Conservation (phyloP, 148 eudicot species). For the Chenopodium berlandieri region DNA sequence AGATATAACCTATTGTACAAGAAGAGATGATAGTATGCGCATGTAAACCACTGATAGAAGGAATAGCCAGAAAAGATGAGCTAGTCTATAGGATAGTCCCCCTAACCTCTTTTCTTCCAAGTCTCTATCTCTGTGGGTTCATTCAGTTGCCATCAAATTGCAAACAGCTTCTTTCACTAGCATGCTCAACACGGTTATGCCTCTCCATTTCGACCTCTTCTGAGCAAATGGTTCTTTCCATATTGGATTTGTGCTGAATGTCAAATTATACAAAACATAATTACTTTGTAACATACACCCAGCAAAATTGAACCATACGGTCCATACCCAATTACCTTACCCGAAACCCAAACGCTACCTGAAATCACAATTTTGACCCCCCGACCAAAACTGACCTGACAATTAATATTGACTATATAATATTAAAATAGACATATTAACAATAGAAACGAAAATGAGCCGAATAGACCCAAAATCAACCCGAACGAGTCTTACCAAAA, state of each 20-base stretch:
- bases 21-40: neutral
- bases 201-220: neutral
- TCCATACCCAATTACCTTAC: no score
- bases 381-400: no score
- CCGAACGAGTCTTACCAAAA: no score
- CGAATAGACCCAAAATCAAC: no score
- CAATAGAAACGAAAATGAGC: no score
- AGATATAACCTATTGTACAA: neutral
- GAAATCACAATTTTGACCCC: no score
- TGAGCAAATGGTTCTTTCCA: neutral
- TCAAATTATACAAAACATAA: neutral
- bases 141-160: neutral
- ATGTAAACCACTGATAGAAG: neutral
- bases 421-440: no score
- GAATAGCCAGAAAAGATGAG: neutral
- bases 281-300: no score
- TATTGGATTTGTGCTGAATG: slow-evolving; percentile 1
- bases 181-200: neutral
- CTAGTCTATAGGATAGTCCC: neutral
- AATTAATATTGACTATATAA: no score
- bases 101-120: neutral
- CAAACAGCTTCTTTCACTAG: neutral
- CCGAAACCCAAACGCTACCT: no score
- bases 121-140: neutral
- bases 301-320: no score